Percentiles rank a stretch among this genome's conserved stretches.
Conservation (phyloP, 1,284 basidiomycete species). For the Moesziomyces sp. region DNA sequence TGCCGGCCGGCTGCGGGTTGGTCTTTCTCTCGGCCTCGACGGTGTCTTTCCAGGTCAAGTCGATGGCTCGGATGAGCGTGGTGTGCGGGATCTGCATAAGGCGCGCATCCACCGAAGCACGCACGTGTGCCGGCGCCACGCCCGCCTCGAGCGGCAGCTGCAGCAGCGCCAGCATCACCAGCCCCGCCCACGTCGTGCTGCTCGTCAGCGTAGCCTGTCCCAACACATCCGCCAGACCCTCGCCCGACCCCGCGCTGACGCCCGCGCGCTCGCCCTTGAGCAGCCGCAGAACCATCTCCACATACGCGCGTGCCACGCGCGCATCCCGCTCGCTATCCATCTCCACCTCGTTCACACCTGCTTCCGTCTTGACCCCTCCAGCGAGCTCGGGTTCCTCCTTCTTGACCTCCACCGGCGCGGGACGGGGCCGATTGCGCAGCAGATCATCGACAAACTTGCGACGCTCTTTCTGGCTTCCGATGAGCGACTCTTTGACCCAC, state of each 20-base stretch:
- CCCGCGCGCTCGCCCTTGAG: slow-evolving; percentile 26
- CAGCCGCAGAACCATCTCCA: slow-evolving; percentile 22
- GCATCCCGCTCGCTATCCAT: slow-evolving; percentile 10
- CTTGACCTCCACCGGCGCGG: slow-evolving; percentile 70
- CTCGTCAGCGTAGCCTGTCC: slow-evolving; percentile 2
- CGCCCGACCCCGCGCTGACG: no score
- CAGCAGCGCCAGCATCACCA: slow-evolving; percentile 23
- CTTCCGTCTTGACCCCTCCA: background rate
- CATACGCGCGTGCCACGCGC: slow-evolving; percentile 7
- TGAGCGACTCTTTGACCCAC: slow-evolving; percentile 84
- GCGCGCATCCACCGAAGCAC: slow-evolving; percentile 8
- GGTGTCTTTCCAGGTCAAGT: slow-evolving; percentile 29
- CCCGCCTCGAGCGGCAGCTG: slow-evolving; percentile 5
- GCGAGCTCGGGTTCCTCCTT: slow-evolving; percentile 74
- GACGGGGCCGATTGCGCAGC: slow-evolving; percentile 75
- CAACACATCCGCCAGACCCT: background rate
- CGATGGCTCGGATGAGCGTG: slow-evolving; percentile 16
- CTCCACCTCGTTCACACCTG: background rate
- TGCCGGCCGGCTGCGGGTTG: background rate
- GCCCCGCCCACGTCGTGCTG: slow-evolving; percentile 10
- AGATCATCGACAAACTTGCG: slow-evolving; percentile 90
- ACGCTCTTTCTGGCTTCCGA: slow-evolving; percentile 79
- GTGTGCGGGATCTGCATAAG: slow-evolving; percentile 23
- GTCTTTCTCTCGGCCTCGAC: slow-evolving; percentile 13
- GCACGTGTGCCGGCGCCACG: background rate